A percentile compares a stretch with the other conserved stretches of the same genome.
These are phyloP conservation scores for Brassica carinata DNA, from an alignment of 345 rosid species.

Conservation along the genomic window DNA sequence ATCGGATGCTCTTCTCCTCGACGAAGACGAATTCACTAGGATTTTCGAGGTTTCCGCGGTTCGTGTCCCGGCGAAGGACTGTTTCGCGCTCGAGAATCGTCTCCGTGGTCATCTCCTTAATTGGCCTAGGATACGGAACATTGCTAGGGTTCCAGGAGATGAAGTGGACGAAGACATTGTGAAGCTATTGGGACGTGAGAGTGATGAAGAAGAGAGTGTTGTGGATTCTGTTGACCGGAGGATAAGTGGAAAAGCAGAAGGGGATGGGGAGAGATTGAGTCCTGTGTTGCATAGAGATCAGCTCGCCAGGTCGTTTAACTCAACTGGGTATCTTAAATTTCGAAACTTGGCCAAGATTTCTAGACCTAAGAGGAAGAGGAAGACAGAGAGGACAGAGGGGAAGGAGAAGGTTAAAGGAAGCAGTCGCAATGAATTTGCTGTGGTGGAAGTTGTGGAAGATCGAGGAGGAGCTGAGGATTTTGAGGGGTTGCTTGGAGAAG, in stretches of 20 bases:
- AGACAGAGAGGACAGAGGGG: constrained; percentile 35
- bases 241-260: constrained; percentile 49
- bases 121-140: constrained; percentile 78
- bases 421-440: constrained; percentile 47
- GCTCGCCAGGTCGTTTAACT: constrained; percentile 62
- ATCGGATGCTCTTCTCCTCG: constrained; percentile 46
- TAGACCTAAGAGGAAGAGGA: constrained; percentile 63
- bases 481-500: constrained; percentile 73
- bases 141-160: constrained; percentile 81
- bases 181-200: constrained; percentile 36
- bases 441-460: constrained; percentile 67
- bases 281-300: constrained; percentile 67
- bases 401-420: constrained; percentile 38
- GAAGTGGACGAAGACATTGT: constrained; percentile 57
- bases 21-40: constrained; percentile 62
- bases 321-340: constrained; percentile 67
- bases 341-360: constrained; percentile 83
- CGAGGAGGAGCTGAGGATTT: constrained; percentile 50
- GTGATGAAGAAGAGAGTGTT: constrained; percentile 9
- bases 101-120: constrained; percentile 87
- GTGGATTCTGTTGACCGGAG: constrained; percentile 49
- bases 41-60: constrained; percentile 62
- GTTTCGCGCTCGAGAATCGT: constrained; percentile 67
- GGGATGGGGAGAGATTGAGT: constrained; percentile 55
- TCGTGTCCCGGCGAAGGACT: constrained; percentile 68